Evolutionary conservation across 2,329 filamentous ascomycete genomes (phyloP), one percentile per base, ranked within the genome.

Genomic region (Zarea fungicola): DNA sequence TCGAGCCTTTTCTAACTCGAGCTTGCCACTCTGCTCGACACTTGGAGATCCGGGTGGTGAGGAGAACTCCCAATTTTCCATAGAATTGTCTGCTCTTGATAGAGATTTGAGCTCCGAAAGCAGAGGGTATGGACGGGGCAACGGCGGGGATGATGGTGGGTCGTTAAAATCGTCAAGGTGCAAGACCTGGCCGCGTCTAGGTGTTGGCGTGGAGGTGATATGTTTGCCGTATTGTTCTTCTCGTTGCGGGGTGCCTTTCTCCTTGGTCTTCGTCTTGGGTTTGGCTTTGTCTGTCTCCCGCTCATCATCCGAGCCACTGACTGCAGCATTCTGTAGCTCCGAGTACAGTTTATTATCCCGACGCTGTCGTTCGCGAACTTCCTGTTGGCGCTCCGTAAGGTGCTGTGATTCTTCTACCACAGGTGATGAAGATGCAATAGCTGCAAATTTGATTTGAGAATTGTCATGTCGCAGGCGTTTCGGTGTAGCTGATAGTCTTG

Each of bases 391-490:
- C 29, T 91, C 87, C 0, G 89, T 95, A 42, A 95, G 70, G 16
- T 83, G 67, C 57, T 93, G 89, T 1, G 86, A 89, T 49, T 88
- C 83, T 3, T 75, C 60, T 1, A 64, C 67, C 13, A 69, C 65
- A 5, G 74, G 67, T 3, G 76, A 64, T 0, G 83, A 80, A 11
- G 82, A 80, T 25, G 79, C 76, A 40, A 92, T 84, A 0, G 81
- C 70, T 3, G 84, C 80, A 59, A 93, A 93, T 36, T 87, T 77
- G 22, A 95, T 77, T 59, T 95, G 89, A 1, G 89, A 95, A 64
- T 95, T 79, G 53, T 95, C 81, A 57, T 95, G 89, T 28, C 86
- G 80, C 23, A 84, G 71, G 51, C 78, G 71, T 51, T 78, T 79
- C 16, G 76, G 72, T 40, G 75, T 79, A 21, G 51, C 60, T 4